These are phyloP conservation scores for Hymenoscyphus infarciens DNA, from an alignment of 2,329 filamentous ascomycete species.

Conservation along the genomic window DNA sequence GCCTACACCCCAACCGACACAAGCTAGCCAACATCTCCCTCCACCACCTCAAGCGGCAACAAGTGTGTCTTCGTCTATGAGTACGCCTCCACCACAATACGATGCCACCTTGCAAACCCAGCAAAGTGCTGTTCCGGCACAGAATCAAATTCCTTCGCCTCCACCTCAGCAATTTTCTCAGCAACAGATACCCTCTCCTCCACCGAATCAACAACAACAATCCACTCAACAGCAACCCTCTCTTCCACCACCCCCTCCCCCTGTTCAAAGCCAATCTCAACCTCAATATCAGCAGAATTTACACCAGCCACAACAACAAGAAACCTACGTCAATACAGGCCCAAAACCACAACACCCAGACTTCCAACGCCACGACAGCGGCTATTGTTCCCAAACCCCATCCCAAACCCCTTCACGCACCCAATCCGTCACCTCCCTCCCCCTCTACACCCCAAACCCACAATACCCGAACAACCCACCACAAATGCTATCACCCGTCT, in stretches of 20 bases:
- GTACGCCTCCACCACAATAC: constrained; percentile 6
- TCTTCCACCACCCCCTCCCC: not conserved
- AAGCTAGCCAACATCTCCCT: not conserved
- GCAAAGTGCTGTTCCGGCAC: not conserved
- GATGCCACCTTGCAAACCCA: not conserved
- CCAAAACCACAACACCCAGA: not conserved
- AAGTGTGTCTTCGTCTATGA: not conserved
- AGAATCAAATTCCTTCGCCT: not conserved
- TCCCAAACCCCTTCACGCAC: not conserved
- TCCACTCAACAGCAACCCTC: not conserved
- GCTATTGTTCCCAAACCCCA: constrained; percentile 1
- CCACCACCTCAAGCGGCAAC: not conserved
- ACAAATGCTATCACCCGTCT: not conserved
- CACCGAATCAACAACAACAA: not conserved
- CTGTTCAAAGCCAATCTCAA: not conserved
- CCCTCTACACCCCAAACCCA: constrained; percentile 1
- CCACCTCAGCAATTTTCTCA: not conserved
- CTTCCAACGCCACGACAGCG: constrained; percentile 2
- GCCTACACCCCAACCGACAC: not conserved
- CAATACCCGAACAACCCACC: not conserved
- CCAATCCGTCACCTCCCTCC: constrained; percentile 1
- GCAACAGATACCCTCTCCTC: not conserved
- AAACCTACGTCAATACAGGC: not conserved
- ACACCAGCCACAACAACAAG: not conserved
- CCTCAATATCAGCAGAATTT: not conserved